These are phyloP conservation scores for Entoloma clypeatum DNA, from an alignment of 1,284 basidiomycete species.

Conservation along the genomic window DNA sequence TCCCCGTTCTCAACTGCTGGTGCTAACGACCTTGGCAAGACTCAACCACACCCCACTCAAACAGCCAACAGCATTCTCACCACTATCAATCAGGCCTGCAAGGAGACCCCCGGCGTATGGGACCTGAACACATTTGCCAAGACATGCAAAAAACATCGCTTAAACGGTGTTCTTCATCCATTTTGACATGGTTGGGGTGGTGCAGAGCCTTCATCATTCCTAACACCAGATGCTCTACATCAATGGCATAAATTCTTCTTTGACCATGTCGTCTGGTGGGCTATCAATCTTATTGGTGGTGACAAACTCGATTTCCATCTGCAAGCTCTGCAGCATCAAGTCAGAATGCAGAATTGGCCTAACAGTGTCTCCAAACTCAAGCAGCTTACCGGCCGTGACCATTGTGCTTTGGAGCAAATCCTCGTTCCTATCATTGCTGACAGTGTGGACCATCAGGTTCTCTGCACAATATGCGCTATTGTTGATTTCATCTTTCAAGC, in stretches of 20 bases:
- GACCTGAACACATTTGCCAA: conserved; percentile 19
- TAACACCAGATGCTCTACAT: conserved; percentile 27
- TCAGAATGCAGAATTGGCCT: conserved; percentile 23
- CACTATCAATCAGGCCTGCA: background rate
- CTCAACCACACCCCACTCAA: conserved; percentile 19
- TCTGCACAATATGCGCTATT: too few species aligned
- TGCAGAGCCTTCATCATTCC: conserved; percentile 26
- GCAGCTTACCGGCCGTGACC: conserved; percentile 29
- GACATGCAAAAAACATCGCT: conserved; percentile 13
- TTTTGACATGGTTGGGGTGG: conserved; percentile 28
- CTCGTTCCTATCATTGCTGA: too few species aligned
- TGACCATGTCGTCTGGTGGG: conserved; percentile 30
- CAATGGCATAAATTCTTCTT: conserved; percentile 29
- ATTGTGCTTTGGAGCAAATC: too few species aligned
- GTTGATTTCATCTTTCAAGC: too few species aligned
- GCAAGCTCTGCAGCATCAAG: conserved; percentile 22
- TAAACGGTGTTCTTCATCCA: conserved; percentile 27
- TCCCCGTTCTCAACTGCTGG: conserved; percentile 25
- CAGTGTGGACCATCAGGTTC: too few species aligned
- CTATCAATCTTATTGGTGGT: conserved; percentile 19
- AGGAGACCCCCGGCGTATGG: background rate
- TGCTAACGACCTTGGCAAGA: conserved; percentile 24
- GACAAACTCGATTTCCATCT: conserved; percentile 28
- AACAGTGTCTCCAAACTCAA: conserved; percentile 27
- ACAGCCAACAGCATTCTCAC: conserved; percentile 13